Percentiles rank a stretch among this genome's conserved stretches.
Conservation (phyloP, 345 rosid species). For the Eucalyptus caleyi region DNA sequence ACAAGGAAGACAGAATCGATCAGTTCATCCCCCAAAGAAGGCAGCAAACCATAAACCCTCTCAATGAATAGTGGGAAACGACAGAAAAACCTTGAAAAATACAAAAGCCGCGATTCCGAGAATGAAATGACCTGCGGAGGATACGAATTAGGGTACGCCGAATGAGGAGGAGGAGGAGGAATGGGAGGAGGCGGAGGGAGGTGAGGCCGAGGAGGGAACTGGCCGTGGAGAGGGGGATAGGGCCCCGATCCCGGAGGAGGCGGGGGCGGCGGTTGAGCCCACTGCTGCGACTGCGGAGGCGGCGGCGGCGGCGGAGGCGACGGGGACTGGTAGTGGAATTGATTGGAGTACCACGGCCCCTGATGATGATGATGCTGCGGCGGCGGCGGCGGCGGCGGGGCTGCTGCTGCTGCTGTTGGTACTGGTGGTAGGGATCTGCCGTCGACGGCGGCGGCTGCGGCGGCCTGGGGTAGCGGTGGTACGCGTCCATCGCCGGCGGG, state of each 20-base stretch:
- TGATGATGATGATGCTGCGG: slow-evolving; percentile 16
- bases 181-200: slow-evolving; percentile 20
- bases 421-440: slow-evolving; percentile 5
- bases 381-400: background rate
- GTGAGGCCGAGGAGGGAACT: slow-evolving; percentile 12
- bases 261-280: slow-evolving; percentile 27
- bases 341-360: slow-evolving; percentile 40
- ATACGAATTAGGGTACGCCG: background rate
- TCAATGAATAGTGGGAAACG: background rate
- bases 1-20: background rate
- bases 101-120: background rate
- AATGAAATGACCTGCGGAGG: background rate
- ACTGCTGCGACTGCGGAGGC: slow-evolving; percentile 37
- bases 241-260: background rate
- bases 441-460: background rate
- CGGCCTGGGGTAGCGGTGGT: background rate
- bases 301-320: slow-evolving; percentile 44
- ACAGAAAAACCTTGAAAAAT: background rate
- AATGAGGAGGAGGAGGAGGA: slow-evolving; percentile 4
- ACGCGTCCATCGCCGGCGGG: background rate
- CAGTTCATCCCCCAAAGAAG: background rate
- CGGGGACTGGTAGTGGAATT: slow-evolving; percentile 37
- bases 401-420: slow-evolving; percentile 21
- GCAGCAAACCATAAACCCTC: background rate
- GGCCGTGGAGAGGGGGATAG: background rate